Base-by-base conservation (phyloP, 768 basidiomycete species). In the Clitopilus hobsonii region DNA sequence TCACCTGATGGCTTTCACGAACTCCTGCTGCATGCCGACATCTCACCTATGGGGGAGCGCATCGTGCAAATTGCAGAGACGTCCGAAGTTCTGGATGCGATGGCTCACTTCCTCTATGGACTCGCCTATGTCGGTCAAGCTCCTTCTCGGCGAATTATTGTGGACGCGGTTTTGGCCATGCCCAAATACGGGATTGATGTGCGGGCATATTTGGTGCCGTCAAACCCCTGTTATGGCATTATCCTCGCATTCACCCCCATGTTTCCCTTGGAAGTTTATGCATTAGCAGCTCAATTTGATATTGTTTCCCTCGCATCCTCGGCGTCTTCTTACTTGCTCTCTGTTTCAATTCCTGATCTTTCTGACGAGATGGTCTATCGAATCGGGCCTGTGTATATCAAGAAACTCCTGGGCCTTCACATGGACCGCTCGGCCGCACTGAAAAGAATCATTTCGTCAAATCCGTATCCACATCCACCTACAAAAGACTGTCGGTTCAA, bases 91-190 rank as follows among this genome's bases (percentile, higher is more conserved):
- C 64, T 85, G 56, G 83, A 83, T 55, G 64, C 85, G 59, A 59
- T 85, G 23, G 65, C 85, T 27, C 81, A 85, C 60, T 65, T 74
- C 13, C 57, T 82, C 25, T 85, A 85, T 60, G 67, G 73, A 54
- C 65, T 76, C 45, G 69, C 81, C 14, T 77, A 74, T 59, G 67
- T 75, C 22, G 80, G 78, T 48, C 80, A 80, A 61, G 70, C 75
- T 10, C 82, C 83, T 10, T 45, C 41, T 18, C 41, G n/a, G 10
- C 41, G 41, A 16, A 65, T 74, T 16, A 69, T 80, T 20, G 29
- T 28, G 25, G 73, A 80, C 5, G 77, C 81, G 7, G 68, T 84
- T 23, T 65, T 69, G 53, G 61, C 65, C 13, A 58, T 69, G 61
- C 61, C 63, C 3, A 49, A 32, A 14, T 64, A 66, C 32, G 63